Evolutionary conservation across 495 filamentous ascomycete genomes (phyloP).

Genomic region (Melanomma pulvis-pyrius): DNA sequence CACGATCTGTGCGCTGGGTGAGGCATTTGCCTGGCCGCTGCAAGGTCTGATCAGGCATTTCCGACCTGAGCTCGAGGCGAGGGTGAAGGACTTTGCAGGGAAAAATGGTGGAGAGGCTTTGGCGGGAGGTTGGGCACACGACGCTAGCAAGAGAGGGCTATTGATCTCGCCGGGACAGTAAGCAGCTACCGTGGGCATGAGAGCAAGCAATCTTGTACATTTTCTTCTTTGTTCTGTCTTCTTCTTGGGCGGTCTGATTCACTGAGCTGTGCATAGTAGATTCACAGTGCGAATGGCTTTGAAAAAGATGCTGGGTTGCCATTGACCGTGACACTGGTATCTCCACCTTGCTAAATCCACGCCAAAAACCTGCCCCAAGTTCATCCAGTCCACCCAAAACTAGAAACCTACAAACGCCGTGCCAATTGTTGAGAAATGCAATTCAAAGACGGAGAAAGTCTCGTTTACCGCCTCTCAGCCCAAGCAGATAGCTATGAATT

Average conservation of each 20-base stretch:
- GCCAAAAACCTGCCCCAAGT: background rate
- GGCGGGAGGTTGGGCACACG: constrained; percentile 86
- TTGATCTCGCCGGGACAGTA: constrained; percentile 82
- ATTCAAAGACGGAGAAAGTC: background rate
- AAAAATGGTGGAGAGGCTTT: constrained; percentile 68
- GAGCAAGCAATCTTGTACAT: constrained; percentile 24
- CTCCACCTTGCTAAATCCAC: background rate
- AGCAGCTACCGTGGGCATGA: background rate
- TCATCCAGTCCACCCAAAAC: background rate
- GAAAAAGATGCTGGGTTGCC: background rate
- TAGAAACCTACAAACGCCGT: background rate
- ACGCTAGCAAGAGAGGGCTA: constrained; percentile 74
- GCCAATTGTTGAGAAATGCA: background rate
- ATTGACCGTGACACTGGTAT: constrained; percentile 15
- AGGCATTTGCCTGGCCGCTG: constrained; percentile 98
- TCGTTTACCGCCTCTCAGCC: constrained; percentile 27
- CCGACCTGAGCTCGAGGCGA: constrained; percentile 87
- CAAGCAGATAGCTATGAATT: constrained; percentile 80
- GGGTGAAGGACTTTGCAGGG: constrained; percentile 76
- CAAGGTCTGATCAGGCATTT: constrained; percentile 98
- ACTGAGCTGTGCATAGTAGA: constrained; percentile 33
- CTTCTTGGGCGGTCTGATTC: constrained; percentile 14
- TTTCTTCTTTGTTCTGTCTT: constrained; percentile 18
- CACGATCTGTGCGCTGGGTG: constrained; percentile 95
- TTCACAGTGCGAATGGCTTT: constrained; percentile 15